Evolutionary conservation across 768 basidiomycete genomes (phyloP).

Genomic region (Amanita polypyramis): DNA sequence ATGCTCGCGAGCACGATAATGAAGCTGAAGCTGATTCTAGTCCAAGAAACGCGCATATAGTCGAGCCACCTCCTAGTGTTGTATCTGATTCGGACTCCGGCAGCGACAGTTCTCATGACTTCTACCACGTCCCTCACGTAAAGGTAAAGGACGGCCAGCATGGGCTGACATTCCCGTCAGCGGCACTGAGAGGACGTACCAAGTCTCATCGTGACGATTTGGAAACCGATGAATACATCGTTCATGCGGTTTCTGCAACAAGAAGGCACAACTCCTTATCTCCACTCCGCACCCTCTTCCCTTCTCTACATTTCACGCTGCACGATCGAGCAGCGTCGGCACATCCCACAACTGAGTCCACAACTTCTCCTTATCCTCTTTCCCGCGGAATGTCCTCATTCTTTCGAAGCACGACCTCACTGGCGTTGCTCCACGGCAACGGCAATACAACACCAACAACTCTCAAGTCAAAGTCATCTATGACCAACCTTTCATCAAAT

Average conservation of each 20-base stretch:
- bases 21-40: not conserved
- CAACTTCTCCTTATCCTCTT: not conserved
- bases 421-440: not conserved
- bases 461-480: constrained; percentile 1
- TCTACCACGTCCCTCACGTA: not conserved
- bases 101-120: constrained; percentile 4
- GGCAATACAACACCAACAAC: constrained; percentile 2
- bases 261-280: constrained; percentile 6
- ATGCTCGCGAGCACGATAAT: not conserved
- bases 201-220: not conserved
- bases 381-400: constrained; percentile 1
- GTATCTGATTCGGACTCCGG: constrained; percentile 5
- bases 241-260: not conserved
- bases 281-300: constrained; percentile 7
- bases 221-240: not conserved
- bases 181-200: not conserved
- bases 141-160: not conserved
- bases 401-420: constrained; percentile 7
- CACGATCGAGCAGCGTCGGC: constrained; percentile 7
- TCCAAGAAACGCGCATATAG: not conserved
- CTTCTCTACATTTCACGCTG: not conserved
- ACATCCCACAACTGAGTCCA: not conserved
- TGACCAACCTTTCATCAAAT: not conserved
- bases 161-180: not conserved
- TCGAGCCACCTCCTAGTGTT: not conserved